These are phyloP conservation scores for apple (Malus domestica) DNA, from an alignment of 306 rosid genomes.

Conservation along the genomic window ASM211411v1 NC_041802.1:21644501-21645000, in stretches of 20 bases:
- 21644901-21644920: conserved; percentile 52
- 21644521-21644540: conserved; percentile 46
- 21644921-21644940: conserved; percentile 39
- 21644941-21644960: conserved; percentile 24
- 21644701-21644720: conserved; percentile 5
- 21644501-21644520: conserved; percentile 72
- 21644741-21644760: conserved; percentile 11
- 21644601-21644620: conserved; percentile 1
- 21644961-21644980: not conserved
- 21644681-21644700: conserved; percentile 32
- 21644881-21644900: conserved; percentile 59
- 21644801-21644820: conserved; percentile 48
- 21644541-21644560: conserved; percentile 36
- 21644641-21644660: conserved; percentile 53
- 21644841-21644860: conserved; percentile 35
- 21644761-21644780: not conserved
- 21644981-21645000: conserved; percentile 16
- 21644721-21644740: not conserved
- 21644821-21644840: conserved; percentile 27
- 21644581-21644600: not conserved
- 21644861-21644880: conserved; percentile 52
- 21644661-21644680: conserved; percentile 43
- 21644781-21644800: conserved; percentile 30
- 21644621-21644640: not conserved
- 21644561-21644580: conserved; percentile 23